Conservation (phyloP, 495 filamentous ascomycete species). For the Bombardia bombarda region DNA sequence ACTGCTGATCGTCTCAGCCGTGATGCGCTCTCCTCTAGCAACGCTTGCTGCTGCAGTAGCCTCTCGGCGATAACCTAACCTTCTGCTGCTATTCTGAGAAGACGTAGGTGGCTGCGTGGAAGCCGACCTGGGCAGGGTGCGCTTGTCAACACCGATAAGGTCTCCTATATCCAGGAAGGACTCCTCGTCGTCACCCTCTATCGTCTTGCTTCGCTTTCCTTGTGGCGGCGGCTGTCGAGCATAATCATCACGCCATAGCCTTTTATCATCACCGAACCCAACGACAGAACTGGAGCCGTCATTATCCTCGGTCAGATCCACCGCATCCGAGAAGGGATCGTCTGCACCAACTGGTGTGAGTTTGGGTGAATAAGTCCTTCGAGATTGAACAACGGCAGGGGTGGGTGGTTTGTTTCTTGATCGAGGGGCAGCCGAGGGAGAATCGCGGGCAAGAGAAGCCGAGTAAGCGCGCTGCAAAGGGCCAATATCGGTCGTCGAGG, state of each 20-base stretch:
- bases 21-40: no score
- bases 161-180: constrained; percentile 35
- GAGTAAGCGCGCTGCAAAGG: constrained; percentile 28
- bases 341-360: constrained; percentile 1
- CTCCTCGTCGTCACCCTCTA: constrained; percentile 13
- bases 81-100: background rate
- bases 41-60: no score
- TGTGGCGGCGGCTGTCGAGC: constrained; percentile 24
- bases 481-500: constrained; percentile 15
- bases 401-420: background rate
- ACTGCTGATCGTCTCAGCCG: no score
- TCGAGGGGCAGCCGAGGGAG: constrained; percentile 1
- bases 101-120: background rate
- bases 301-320: constrained; percentile 65
- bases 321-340: constrained; percentile 40
- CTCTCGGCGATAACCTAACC: no score
- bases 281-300: constrained; percentile 36
- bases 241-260: constrained; percentile 54
- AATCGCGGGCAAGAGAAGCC: constrained; percentile 13
- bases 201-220: constrained; percentile 54
- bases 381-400: background rate
- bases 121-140: no score
- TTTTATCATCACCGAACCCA: constrained; percentile 33
- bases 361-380: background rate
- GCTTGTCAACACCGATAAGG: no score